phyloP scores from a whole-genome alignment of 768 basidiomycete genomes.

The Mycena floridula region DNA sequence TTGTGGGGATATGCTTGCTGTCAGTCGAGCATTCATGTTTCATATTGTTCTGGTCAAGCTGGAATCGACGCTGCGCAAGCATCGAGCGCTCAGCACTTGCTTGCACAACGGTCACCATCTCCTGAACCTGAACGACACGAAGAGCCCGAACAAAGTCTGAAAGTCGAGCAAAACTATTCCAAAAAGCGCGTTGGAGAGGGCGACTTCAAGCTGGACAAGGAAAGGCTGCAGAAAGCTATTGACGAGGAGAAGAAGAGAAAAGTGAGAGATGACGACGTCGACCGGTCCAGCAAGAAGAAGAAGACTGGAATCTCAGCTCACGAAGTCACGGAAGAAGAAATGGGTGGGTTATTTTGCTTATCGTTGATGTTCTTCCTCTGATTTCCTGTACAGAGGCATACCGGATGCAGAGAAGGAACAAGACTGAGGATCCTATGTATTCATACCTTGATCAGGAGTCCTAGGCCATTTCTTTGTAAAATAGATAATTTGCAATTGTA shows the following conservation, averaged over 20 bases:
- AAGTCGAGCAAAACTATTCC: constrained; percentile 65
- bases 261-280: constrained; percentile 46
- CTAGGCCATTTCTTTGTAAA: too few species aligned
- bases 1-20: constrained; percentile 96
- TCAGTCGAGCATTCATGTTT: constrained; percentile 77
- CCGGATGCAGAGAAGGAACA: constrained; percentile 63
- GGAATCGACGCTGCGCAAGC: constrained; percentile 75
- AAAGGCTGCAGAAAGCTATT: constrained; percentile 61
- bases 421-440: constrained; percentile 89
- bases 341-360: constrained; percentile 43
- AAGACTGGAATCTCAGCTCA: constrained; percentile 51
- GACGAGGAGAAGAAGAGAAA: constrained; percentile 81
- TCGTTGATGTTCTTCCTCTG: constrained; percentile 5
- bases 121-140: constrained; percentile 17
- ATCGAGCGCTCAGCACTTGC: constrained; percentile 67
- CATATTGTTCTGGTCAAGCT: constrained; percentile 86
- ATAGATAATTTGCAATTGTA: too few species aligned
- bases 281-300: constrained; percentile 56
- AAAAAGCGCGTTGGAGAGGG: constrained; percentile 81
- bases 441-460: too few species aligned
- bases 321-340: constrained; percentile 87
- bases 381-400: constrained; percentile 71
- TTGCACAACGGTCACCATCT: constrained; percentile 35
- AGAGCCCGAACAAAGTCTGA: constrained; percentile 9
- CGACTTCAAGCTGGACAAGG: constrained; percentile 69